A percentile compares a stretch with the other conserved stretches of the same genome.
These are phyloP conservation scores for Rubia peregrina DNA, from an alignment of 305 asterid genomes.

Conservation along the genomic window DNA sequence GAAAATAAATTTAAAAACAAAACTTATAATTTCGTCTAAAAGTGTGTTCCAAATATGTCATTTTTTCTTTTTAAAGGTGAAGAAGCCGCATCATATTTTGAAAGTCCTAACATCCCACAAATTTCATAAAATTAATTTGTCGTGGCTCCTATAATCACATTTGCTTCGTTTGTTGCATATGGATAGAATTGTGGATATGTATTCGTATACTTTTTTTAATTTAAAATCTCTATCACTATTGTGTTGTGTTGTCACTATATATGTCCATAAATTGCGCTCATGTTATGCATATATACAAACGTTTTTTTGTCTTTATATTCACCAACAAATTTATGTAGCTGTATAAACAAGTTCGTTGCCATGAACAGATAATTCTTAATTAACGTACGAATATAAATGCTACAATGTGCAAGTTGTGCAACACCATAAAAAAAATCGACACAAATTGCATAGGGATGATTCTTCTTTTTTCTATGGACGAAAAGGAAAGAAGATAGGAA, in stretches of 20 bases:
- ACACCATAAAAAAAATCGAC: neutral
- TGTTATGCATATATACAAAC: neutral
- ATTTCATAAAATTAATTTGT: too few relatives aligned
- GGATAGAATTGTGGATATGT: too few relatives aligned
- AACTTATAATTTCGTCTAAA: too few relatives aligned
- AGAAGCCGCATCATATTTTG: too few relatives aligned
- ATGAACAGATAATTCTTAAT: neutral
- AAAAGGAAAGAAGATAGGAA: neutral
- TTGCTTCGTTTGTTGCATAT: too few relatives aligned
- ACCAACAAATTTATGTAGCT: neutral
- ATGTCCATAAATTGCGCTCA: neutral
- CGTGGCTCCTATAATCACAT: too few relatives aligned
- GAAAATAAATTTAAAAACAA: too few relatives aligned
- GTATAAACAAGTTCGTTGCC: neutral
- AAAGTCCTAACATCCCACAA: too few relatives aligned
- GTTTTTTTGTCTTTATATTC: neutral
- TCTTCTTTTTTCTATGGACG: neutral
- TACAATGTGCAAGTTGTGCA: neutral
- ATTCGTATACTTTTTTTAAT: too few relatives aligned
- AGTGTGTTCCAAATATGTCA: too few relatives aligned
- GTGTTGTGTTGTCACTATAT: neutral
- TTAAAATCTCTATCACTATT: neutral
- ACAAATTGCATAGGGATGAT: neutral
- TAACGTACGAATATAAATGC: neutral
- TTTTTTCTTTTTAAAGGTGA: too few relatives aligned